Evolutionary conservation across 495 filamentous ascomycete genomes (phyloP), one percentile per base, ranked within the genome.

Genomic region (Hypoxylon intermedium): DNA sequence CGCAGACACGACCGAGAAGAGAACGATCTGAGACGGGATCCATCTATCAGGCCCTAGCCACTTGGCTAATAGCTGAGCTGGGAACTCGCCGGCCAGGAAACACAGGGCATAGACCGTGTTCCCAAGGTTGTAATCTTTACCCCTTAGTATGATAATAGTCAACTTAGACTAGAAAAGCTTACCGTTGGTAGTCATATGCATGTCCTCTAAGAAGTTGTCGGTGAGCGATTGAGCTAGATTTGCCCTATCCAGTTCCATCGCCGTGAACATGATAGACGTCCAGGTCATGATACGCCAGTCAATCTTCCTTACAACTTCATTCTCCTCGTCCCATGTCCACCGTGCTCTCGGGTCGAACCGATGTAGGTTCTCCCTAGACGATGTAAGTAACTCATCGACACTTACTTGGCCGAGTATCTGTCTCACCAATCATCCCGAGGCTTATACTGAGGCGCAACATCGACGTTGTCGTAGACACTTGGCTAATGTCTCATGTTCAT

Each of bases 1-100:
- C 18, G 77, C 74, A 0, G 89, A 89, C 26, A 93, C 84, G 6
- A 92, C 58, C 65, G 86, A 89, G 89, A 91, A 95, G 3, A 81
- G 77, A 0, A 91, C 75, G 83, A 93, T 93, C 63, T 93, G 90
- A 21, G 87, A 74, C 0, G 91, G 90, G 47, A 96, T 93, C 89
- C 91, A 95, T 24, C 84, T 81, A 69, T 95, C 91, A 0, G 91
- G 90, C 0, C 92, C 92, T 23, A 94, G 55, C 74, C 83, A 87
- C 65, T 94, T 93, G 13, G 83, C 85, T 6, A 93, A 71, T 1
- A 93, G 73, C 66, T 93, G 90, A 0, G 88, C 91, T 2, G 89
- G 89, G 9, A 93, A 75, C 67, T 93, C 89, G 0, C 89, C 85
- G 13, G 79, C 80, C 5, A 93, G 75, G 69, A 93, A 92, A 7